Base-by-base conservation (phyloP, 345 rosid species). In the Turritis glabra region DNA sequence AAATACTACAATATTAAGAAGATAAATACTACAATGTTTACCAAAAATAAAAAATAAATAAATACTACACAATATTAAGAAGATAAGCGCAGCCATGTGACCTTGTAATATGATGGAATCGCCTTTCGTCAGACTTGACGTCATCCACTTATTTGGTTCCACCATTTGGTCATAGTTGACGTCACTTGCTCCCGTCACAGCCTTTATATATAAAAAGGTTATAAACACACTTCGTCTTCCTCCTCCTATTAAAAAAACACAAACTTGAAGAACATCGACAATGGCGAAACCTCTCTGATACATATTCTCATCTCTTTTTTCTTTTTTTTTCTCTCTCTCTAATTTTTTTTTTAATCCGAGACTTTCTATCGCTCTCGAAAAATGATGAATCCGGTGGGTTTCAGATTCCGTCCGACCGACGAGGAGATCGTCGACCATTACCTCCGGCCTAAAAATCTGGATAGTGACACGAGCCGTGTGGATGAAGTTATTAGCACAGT, bases 331-430 rank as follows among this genome's bases (percentile, higher is more conserved):
- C 4, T 0, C 5, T 13, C n/a, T 14, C 46, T 40, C 46, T 40
- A 14, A 13, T 0, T 22, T 9, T 48, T 48, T 9, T 0, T n/a
- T n/a, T n/a, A n/a, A 22, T 12, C n/a, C 6, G 8, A 10, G 22
- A 4, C 8, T 29, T 23, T 33, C 4, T 47, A 3, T 11, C 11
- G 1, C 13, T 48, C 2, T n/a, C 2, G 15, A 13, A 10, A 70
- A 70, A 62, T 77, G 80, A 17, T 0, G 52, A 7, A 38, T 51
- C 35, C 46, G 26, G 46, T 73, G 1, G 88, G 88, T 2, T 71
- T 62, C 48, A 67, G 86, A 52, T 89, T 89, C 74, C 65, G 68
- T 19, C 88, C 94, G 5, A 69, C 76, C 0, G 86, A 84, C 15
- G 81, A 73, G 30, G 84, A 85, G 56, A 68, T 89, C 64, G 54